phyloP scores from a whole-genome alignment of 768 basidiomycete species.

The Daedalea quercina region DNA sequence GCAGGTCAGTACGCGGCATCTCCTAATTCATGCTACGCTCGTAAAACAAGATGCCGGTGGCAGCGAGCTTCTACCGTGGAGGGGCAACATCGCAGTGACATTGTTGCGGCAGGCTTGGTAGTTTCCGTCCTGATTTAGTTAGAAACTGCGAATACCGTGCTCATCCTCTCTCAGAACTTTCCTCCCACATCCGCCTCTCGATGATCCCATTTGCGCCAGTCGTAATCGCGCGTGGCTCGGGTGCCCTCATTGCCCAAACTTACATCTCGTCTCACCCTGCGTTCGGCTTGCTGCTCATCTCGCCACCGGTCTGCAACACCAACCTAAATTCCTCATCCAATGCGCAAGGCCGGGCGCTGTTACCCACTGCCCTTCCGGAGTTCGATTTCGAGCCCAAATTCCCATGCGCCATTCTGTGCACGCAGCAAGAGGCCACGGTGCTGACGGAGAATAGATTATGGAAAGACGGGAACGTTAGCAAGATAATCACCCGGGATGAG shows the following conservation, averaged over 20 bases:
- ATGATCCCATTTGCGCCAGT: slow-evolving; percentile 51
- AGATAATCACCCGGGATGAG: slow-evolving; percentile 9
- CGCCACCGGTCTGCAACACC: slow-evolving; percentile 41
- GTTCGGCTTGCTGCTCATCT: slow-evolving; percentile 53
- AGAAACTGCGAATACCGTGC: not conserved
- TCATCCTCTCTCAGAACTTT: slow-evolving; percentile 29
- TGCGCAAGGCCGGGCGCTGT: slow-evolving; percentile 5
- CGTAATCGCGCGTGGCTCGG: slow-evolving; percentile 41
- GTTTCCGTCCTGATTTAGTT: no score
- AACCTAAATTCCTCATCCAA: slow-evolving; percentile 19
- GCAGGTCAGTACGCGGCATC: slow-evolving; percentile 24
- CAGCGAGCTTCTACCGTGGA: no score
- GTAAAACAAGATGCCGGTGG: no score
- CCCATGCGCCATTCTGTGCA: slow-evolving; percentile 45
- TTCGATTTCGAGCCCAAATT: slow-evolving; percentile 60
- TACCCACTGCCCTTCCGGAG: slow-evolving; percentile 36
- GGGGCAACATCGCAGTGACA: no score
- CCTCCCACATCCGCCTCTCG: slow-evolving; percentile 34
- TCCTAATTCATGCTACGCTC: no score
- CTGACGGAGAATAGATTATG: slow-evolving; percentile 38
- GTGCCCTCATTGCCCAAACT: slow-evolving; percentile 54
- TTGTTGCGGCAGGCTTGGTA: no score
- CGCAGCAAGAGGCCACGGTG: slow-evolving; percentile 26
- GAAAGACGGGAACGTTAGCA: slow-evolving; percentile 21
- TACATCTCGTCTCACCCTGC: slow-evolving; percentile 67